Percentiles rank a stretch among this genome's conserved stretches.
These are phyloP conservation scores for Asterionellopsis glacialis DNA, from an alignment of 108 stramenopile species.

Conservation along the genomic window DNA sequence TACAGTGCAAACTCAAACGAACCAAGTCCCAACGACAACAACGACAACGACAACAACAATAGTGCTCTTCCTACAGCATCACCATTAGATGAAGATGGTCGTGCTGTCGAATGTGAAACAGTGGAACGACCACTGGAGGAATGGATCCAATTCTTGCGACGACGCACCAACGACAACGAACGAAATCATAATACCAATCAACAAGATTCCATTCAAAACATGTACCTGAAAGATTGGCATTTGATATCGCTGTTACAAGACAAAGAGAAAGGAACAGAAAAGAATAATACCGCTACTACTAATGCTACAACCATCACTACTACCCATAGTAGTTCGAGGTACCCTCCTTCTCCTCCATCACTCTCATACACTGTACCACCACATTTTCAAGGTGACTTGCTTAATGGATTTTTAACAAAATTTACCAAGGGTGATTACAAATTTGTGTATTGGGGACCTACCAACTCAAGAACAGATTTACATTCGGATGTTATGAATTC, in stretches of 20 bases:
- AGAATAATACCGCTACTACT: not conserved
- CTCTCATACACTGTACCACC: conserved; percentile 48
- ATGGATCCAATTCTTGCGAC: conserved; percentile 36
- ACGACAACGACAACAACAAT: not conserved
- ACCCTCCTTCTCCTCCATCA: no score
- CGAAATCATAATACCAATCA: not conserved
- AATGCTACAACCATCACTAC: not conserved
- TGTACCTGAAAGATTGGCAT: conserved; percentile 86
- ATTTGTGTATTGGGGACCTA: conserved; percentile 87
- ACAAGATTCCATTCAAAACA: not conserved
- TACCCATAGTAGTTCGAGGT: no score
- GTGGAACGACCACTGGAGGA: conserved; percentile 29
- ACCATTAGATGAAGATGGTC: conserved; percentile 54
- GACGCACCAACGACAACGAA: not conserved
- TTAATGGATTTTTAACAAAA: conserved; percentile 46
- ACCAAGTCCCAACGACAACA: conserved; percentile 2
- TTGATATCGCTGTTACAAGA: conserved; percentile 26
- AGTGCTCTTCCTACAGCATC: not conserved
- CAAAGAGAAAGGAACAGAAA: conserved; percentile 3
- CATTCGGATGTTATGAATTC: conserved; percentile 87
- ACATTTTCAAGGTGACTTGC: conserved; percentile 47
- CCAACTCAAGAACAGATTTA: conserved; percentile 44
- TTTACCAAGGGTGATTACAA: conserved; percentile 68
- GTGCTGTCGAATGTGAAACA: conserved; percentile 67
- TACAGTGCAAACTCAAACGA: not conserved